A percentile compares a stretch with the other conserved stretches of the same genome.
Evolutionary conservation across 2,329 filamentous ascomycete genomes (phyloP).

Genomic region (Fusarium sp.): DNA sequence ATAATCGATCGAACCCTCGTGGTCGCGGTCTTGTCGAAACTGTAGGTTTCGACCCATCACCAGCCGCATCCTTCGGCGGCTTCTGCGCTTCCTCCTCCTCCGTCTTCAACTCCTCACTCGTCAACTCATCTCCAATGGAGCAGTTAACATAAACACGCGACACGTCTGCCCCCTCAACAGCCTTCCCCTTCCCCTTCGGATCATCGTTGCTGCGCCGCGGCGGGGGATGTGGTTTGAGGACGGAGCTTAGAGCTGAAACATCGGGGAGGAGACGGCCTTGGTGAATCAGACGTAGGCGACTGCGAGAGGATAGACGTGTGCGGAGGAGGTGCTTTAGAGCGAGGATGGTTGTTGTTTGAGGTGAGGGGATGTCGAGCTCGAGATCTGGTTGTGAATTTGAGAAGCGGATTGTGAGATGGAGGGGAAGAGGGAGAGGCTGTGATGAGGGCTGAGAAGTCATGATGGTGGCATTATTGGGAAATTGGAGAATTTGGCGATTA

Average conservation of each 20-base stretch:
- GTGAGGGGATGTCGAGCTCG: slow-evolving; percentile 77
- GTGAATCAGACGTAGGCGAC: slow-evolving; percentile 88
- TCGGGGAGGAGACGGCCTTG: slow-evolving; percentile 88
- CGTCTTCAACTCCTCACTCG: slow-evolving; percentile 72
- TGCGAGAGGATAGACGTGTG: slow-evolving; percentile 72
- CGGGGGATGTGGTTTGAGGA: slow-evolving; percentile 73
- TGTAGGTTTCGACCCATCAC: slow-evolving; percentile 54
- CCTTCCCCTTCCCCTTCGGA: slow-evolving; percentile 67
- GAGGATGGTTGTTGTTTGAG: slow-evolving; percentile 76
- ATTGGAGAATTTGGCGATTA: not conserved
- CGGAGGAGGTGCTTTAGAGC: slow-evolving; percentile 87
- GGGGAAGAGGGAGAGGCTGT: slow-evolving; percentile 51
- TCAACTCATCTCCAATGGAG: slow-evolving; percentile 83
- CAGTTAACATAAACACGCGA: slow-evolving; percentile 90
- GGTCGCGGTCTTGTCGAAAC: slow-evolving; percentile 50
- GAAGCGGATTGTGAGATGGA: slow-evolving; percentile 91
- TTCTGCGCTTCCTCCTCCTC: slow-evolving; percentile 66
- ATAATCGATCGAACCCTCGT: slow-evolving; percentile 88
- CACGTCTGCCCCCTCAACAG: slow-evolving; percentile 60
- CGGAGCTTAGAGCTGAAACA: slow-evolving; percentile 71
- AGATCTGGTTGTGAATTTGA: slow-evolving; percentile 86
- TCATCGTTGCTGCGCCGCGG: slow-evolving; percentile 52
- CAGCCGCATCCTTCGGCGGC: slow-evolving; percentile 57
- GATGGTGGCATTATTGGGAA: slow-evolving; percentile 38
- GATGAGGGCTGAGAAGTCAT: slow-evolving; percentile 43